phyloP scores from a whole-genome alignment of 768 basidiomycete species.

The Mycena belliarum region DNA sequence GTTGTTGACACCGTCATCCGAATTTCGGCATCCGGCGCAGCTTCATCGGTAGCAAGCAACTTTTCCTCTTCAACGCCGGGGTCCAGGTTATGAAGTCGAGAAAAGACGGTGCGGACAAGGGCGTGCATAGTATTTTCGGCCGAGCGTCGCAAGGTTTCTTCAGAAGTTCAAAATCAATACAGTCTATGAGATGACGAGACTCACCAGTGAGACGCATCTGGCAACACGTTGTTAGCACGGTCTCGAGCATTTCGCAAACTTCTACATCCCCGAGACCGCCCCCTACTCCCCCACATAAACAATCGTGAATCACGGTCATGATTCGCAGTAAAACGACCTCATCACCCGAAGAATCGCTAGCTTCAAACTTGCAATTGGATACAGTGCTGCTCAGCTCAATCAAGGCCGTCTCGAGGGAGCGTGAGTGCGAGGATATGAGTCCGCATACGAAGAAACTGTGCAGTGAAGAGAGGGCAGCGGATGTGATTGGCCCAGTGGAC shows the following conservation, averaged over 20 bases:
- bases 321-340: conserved; percentile 94
- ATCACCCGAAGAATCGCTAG: conserved; percentile 95
- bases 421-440: conserved; percentile 60
- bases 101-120: conserved; percentile 81
- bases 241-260: conserved; percentile 98
- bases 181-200: conserved; percentile 27
- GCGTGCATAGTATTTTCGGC: conserved; percentile 90
- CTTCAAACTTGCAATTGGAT: conserved; percentile 97
- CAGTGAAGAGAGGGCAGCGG: conserved; percentile 85
- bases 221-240: conserved; percentile 94
- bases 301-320: conserved; percentile 84
- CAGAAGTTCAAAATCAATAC: not conserved
- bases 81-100: conserved; percentile 66
- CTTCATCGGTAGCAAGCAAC: conserved; percentile 50
- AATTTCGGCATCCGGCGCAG: conserved; percentile 55
- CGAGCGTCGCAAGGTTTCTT: conserved; percentile 84
- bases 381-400: conserved; percentile 85
- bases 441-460: conserved; percentile 86
- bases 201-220: conserved; percentile 94
- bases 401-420: conserved; percentile 64
- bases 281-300: conserved; percentile 71
- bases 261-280: conserved; percentile 84
- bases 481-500: conserved; percentile 96
- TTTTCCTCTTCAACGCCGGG: conserved; percentile 70
- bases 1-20: conserved; percentile 56